Percentiles rank a stretch among this genome's conserved stretches.
Conservation (phyloP, 2,329 filamentous ascomycete species). For the Cytospora schulzeri region DNA sequence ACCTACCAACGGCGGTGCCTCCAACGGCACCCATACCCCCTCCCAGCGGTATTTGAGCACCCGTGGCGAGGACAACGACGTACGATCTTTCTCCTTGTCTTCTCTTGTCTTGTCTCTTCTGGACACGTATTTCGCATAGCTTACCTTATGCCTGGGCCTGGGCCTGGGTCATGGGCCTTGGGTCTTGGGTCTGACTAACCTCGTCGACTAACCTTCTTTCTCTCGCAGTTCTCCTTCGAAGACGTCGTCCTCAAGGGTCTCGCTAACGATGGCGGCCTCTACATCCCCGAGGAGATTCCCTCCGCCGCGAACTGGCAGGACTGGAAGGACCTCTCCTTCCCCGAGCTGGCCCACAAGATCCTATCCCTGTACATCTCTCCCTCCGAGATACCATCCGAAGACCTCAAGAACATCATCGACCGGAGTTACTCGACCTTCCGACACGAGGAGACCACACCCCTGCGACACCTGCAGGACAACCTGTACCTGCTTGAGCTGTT, state of each 20-base stretch:
- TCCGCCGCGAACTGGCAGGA: constrained; percentile 49
- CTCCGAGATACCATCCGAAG: constrained; percentile 76
- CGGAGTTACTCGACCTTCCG: constrained; percentile 91
- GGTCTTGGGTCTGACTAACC: background rate
- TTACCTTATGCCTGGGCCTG: too few species aligned
- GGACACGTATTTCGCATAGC: background rate
- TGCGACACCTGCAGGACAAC: constrained; percentile 76
- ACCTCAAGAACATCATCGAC: constrained; percentile 81
- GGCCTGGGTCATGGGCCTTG: too few species aligned
- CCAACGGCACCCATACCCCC: constrained; percentile 42
- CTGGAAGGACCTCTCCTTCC: constrained; percentile 79
- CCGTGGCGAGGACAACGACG: constrained; percentile 52
- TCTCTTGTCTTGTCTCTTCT: too few species aligned
- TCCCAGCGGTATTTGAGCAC: constrained; percentile 56
- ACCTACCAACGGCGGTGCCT: constrained; percentile 38
- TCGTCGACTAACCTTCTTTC: background rate
- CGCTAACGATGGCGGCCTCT: constrained; percentile 83
- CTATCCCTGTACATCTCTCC: constrained; percentile 85
- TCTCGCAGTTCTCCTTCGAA: constrained; percentile 77
- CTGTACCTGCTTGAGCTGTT: constrained; percentile 91
- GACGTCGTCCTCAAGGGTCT: constrained; percentile 88
- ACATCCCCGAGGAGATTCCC: constrained; percentile 84
- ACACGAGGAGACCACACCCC: constrained; percentile 73
- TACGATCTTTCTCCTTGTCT: constrained; percentile 36
- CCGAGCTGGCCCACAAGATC: constrained; percentile 81